A percentile compares a stretch with the other conserved stretches of the same genome.
phyloP scores from a whole-genome alignment of 1,139 yeast species.

The Magnusiomyces ingens region DNA sequence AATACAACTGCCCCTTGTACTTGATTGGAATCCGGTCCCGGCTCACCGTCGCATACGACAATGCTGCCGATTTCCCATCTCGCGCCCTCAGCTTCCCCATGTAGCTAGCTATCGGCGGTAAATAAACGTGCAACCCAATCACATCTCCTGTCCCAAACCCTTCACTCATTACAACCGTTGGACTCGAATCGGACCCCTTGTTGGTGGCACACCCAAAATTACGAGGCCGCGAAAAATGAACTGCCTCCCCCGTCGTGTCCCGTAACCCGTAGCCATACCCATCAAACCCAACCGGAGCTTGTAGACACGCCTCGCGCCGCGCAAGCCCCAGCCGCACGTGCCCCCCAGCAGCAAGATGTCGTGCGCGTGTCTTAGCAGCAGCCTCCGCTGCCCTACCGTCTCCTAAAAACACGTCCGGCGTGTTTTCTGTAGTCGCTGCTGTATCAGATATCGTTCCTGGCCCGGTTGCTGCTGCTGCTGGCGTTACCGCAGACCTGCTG shows the following conservation, averaged over 20 bases:
- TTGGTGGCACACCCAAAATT: too few species aligned
- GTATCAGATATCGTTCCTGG: too few species aligned
- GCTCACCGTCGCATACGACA: conserved; percentile 35
- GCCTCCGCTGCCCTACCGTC: too few species aligned
- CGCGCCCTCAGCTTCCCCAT: neutral
- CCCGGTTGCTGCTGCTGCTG: too few species aligned
- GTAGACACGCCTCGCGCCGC: conserved; percentile 79
- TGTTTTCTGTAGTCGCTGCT: too few species aligned
- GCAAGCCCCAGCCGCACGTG: conserved; percentile 82
- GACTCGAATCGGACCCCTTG: conserved; percentile 32
- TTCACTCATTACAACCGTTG: conserved; percentile 13
- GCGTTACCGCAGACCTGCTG: too few species aligned
- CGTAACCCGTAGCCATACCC: conserved; percentile 90
- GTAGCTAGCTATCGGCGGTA: conserved; percentile 42
- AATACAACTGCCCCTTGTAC: conserved; percentile 69
- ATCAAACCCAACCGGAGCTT: conserved; percentile 94
- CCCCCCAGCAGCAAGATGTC: conserved; percentile 24
- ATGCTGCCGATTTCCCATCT: conserved; percentile 7
- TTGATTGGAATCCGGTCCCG: conserved; percentile 87
- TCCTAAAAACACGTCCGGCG: too few species aligned
- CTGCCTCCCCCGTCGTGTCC: conserved; percentile 70
- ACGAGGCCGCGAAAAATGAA: conserved; percentile 67
- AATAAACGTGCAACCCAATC: conserved; percentile 67
- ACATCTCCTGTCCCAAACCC: conserved; percentile 72
- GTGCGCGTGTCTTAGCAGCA: too few species aligned